Percentiles rank a stretch among this genome's conserved stretches.
phyloP scores from a whole-genome alignment of 164 flowering plant species.

The Magnolia changhungtana region DNA sequence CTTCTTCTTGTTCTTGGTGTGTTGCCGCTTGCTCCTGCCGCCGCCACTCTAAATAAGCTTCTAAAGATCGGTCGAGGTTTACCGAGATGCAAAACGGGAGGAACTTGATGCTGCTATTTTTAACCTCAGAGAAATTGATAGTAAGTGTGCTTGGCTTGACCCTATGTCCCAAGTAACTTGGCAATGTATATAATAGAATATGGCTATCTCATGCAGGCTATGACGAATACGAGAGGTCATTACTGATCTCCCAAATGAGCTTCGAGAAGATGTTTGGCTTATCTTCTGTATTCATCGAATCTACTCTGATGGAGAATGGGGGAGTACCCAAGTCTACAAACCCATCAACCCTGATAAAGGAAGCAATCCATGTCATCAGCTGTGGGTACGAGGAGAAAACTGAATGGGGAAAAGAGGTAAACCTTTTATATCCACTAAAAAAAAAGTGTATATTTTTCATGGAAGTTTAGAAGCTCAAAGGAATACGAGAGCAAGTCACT shows the following conservation, averaged over 20 bases:
- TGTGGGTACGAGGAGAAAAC: conserved; percentile 98
- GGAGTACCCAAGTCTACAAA: conserved; percentile 81
- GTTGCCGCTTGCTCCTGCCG: conserved; percentile 65
- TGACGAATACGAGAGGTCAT: conserved; percentile 87
- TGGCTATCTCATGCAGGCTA: conserved; percentile 49
- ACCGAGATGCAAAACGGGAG: conserved; percentile 76
- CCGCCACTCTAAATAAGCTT: conserved; percentile 59
- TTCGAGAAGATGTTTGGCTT: conserved; percentile 94
- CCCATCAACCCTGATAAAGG: conserved; percentile 73
- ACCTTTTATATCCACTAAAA: not conserved
- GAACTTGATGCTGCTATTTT: conserved; percentile 94
- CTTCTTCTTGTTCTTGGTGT: conserved; percentile 73
- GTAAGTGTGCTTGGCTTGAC: conserved; percentile 39
- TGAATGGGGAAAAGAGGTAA: conserved; percentile 95
- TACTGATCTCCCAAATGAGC: conserved; percentile 87
- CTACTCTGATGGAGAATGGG: conserved; percentile 92
- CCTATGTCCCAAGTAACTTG: not conserved
- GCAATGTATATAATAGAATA: conserved; percentile 1
- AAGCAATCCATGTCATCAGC: conserved; percentile 95
- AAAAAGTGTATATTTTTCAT: not conserved
- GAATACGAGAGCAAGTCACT: not conserved
- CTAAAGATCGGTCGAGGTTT: conserved; percentile 68
- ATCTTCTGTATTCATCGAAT: conserved; percentile 89
- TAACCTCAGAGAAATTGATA: conserved; percentile 85
- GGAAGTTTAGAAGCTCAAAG: not conserved